Conservation (phyloP, 2,329 filamentous ascomycete genomes). For the Blastomyces gilchristii region DNA sequence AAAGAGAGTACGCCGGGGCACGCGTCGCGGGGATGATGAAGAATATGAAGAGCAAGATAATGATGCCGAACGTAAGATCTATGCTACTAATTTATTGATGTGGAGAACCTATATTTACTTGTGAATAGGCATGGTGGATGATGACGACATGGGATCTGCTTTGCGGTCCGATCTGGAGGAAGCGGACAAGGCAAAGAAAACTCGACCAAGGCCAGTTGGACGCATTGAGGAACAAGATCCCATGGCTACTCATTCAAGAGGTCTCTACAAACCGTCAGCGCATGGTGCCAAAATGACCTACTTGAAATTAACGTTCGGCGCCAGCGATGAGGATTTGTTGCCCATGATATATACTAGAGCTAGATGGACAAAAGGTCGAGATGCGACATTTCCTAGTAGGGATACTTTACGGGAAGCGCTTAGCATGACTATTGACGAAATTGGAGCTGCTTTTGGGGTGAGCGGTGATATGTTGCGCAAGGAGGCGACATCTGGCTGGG, state of each 20-base stretch:
- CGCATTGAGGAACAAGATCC: constrained; percentile 15
- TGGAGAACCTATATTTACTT: background rate
- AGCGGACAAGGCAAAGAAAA: background rate
- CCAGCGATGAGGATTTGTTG: constrained; percentile 40
- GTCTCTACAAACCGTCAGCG: constrained; percentile 27
- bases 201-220: constrained; percentile 10
- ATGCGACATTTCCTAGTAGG: constrained; percentile 44
- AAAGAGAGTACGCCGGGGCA: background rate
- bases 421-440: constrained; percentile 28
- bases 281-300: constrained; percentile 36
- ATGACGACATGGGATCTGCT: constrained; percentile 4
- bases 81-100: background rate
- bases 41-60: constrained; percentile 16
- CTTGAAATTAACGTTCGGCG: constrained; percentile 43
- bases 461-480: constrained; percentile 31
- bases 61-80: constrained; percentile 13
- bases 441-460: constrained; percentile 35
- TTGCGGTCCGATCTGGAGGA: constrained; percentile 3
- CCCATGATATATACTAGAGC: constrained; percentile 40
- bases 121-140: background rate
- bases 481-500: constrained; percentile 41
- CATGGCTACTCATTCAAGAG: constrained; percentile 29
- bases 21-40: constrained; percentile 7
- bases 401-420: constrained; percentile 25
- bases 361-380: constrained; percentile 38